Percentiles rank a stretch among this genome's conserved stretches.
phyloP scores from a whole-genome alignment of 352 stramenopile species.

The Globisporangium orthogonon region DNA sequence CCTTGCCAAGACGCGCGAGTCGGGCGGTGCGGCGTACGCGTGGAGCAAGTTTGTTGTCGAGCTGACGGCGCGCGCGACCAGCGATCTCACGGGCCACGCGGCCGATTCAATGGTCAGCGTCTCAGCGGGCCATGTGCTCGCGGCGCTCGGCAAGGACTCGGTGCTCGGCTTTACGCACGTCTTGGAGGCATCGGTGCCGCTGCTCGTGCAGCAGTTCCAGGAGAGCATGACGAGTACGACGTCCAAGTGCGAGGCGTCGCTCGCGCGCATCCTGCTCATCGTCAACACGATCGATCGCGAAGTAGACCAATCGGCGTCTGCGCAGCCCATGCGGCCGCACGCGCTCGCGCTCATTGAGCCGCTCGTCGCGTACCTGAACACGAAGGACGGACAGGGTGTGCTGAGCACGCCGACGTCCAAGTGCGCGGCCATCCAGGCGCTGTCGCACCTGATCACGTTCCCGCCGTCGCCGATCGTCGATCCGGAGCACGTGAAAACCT shows the following conservation, averaged over 20 bases:
- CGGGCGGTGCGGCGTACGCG: slow-evolving; percentile 54
- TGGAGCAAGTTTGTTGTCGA: slow-evolving; percentile 86
- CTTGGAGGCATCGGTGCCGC: slow-evolving; percentile 46
- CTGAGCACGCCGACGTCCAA: slow-evolving; percentile 38
- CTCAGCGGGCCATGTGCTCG: slow-evolving; percentile 64
- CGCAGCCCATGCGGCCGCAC: slow-evolving; percentile 73
- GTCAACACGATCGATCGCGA: slow-evolving; percentile 82
- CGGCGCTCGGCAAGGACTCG: slow-evolving; percentile 60
- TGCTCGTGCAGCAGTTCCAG: slow-evolving; percentile 61
- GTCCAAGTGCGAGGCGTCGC: slow-evolving; percentile 61
- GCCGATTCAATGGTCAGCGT: slow-evolving; percentile 76
- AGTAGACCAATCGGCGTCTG: slow-evolving; percentile 65
- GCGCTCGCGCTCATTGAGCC: slow-evolving; percentile 47
- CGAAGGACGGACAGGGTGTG: slow-evolving; percentile 15
- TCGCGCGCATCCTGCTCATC: slow-evolving; percentile 58
- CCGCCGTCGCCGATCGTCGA: slow-evolving; percentile 75
- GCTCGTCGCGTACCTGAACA: slow-evolving; percentile 48
- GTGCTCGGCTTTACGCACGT: slow-evolving; percentile 64
- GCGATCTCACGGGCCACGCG: slow-evolving; percentile 65
- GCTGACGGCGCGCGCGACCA: slow-evolving; percentile 52
- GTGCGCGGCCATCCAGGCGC: slow-evolving; percentile 52
- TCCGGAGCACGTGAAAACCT: slow-evolving; percentile 41
- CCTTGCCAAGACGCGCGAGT: slow-evolving; percentile 46
- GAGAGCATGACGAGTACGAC: slow-evolving; percentile 32
- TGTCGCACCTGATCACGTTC: slow-evolving; percentile 73